Percentiles rank a stretch among this genome's conserved stretches.
phyloP scores from a whole-genome alignment of 2,329 filamentous ascomycete genomes.

The Aspergillus sp. region DNA sequence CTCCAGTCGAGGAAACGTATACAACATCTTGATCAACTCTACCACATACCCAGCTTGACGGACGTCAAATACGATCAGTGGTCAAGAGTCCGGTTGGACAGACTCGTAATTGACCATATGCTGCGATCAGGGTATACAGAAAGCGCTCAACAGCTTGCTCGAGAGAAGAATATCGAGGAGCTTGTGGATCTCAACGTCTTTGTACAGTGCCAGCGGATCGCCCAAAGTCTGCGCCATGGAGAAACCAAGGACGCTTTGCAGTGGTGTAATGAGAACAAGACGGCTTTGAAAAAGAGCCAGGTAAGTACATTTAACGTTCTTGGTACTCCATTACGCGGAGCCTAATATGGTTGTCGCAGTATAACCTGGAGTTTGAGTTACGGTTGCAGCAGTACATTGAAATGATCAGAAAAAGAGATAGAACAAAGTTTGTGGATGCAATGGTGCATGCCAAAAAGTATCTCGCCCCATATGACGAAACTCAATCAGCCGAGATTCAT shows the following conservation, averaged over 20 bases:
- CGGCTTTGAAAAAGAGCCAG: conserved; percentile 83
- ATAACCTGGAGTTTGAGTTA: conserved; percentile 87
- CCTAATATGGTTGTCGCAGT: conserved; percentile 45
- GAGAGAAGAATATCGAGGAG: conserved; percentile 72
- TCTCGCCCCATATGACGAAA: conserved; percentile 68
- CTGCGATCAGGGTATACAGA: conserved; percentile 78
- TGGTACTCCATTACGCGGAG: not conserved
- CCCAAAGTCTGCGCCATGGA: conserved; percentile 67
- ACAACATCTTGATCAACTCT: conserved; percentile 76
- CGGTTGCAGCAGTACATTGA: conserved; percentile 95
- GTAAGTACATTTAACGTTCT: conserved; percentile 46
- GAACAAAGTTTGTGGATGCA: conserved; percentile 69
- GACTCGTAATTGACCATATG: conserved; percentile 89
- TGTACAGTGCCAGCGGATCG: conserved; percentile 74
- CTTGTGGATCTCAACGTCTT: conserved; percentile 90
- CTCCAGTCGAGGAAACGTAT: conserved; percentile 74
- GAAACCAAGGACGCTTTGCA: conserved; percentile 76
- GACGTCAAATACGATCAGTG: conserved; percentile 94
- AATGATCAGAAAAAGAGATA: conserved; percentile 68
- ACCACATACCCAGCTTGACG: conserved; percentile 74
- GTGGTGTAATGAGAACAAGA: conserved; percentile 94
- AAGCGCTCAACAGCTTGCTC: conserved; percentile 72
- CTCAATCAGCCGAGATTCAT: conserved; percentile 67
- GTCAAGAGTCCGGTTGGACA: conserved; percentile 77
- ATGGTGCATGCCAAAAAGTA: conserved; percentile 80